Conservation (phyloP, 2,329 filamentous ascomycete species). For the Triangularia verruculosa region DNA sequence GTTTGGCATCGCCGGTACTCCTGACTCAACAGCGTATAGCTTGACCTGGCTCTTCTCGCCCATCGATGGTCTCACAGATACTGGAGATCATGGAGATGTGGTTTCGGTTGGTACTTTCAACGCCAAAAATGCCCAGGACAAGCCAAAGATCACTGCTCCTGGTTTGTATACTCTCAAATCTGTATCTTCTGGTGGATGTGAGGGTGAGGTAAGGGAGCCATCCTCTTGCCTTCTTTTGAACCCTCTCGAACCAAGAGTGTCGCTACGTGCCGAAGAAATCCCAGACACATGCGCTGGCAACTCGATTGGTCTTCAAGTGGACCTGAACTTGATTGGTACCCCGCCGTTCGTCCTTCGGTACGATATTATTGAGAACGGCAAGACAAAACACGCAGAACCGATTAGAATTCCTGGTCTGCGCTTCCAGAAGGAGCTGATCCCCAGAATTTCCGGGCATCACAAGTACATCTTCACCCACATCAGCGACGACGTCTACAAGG, state of each 20-base stretch:
- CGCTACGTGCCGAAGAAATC: constrained; percentile 73
- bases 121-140: constrained; percentile 60
- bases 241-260: constrained; percentile 78
- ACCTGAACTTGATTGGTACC: constrained; percentile 85
- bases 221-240: constrained; percentile 92
- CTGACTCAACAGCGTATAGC: constrained; percentile 64
- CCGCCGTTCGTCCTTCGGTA: constrained; percentile 87
- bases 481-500: constrained; percentile 76
- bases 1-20: constrained; percentile 61
- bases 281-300: constrained; percentile 94
- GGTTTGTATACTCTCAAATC: constrained; percentile 84
- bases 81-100: constrained; percentile 64
- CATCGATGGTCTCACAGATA: constrained; percentile 64
- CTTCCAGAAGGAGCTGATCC: constrained; percentile 80
- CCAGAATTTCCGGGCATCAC: constrained; percentile 77
- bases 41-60: constrained; percentile 81
- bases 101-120: constrained; percentile 56
- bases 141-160: constrained; percentile 67
- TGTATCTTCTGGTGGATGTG: constrained; percentile 76
- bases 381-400: constrained; percentile 48
- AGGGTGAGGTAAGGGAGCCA: constrained; percentile 87
- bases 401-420: constrained; percentile 68
- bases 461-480: constrained; percentile 81
- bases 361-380: constrained; percentile 59
- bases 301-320: constrained; percentile 83